Percentiles rank a stretch among this genome's conserved stretches.
phyloP scores from a whole-genome alignment of 495 filamentous ascomycete genomes.

The Penicillium lividum region DNA sequence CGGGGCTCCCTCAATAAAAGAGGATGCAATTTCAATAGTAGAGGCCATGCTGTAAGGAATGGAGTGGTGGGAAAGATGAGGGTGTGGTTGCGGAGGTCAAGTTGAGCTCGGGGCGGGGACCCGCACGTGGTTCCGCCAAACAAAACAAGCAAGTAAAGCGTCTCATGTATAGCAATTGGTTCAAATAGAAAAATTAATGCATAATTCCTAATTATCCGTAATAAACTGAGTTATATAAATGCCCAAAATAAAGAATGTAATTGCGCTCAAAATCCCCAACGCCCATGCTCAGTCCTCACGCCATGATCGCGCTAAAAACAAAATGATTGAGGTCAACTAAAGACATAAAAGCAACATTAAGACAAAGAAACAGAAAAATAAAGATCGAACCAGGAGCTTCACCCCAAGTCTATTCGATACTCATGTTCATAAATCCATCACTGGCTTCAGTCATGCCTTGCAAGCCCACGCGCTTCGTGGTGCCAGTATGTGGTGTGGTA shows the following conservation, averaged over 20 bases:
- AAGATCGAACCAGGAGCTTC: not conserved
- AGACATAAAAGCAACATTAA: not conserved
- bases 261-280: constrained; percentile 11
- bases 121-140: constrained; percentile 25
- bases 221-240: constrained; percentile 16
- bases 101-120: constrained; percentile 28
- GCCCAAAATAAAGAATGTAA: constrained; percentile 10
- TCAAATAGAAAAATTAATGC: not conserved
- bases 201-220: not conserved
- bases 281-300: constrained; percentile 19
- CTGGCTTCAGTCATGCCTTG: constrained; percentile 96
- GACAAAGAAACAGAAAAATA: not conserved
- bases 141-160: not conserved
- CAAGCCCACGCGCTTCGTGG: constrained; percentile 73
- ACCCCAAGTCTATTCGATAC: constrained; percentile 64
- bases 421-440: constrained; percentile 97
- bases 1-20: constrained; percentile 92
- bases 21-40: constrained; percentile 66
- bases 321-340: not conserved
- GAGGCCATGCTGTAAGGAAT: constrained; percentile 35
- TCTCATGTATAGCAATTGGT: not conserved
- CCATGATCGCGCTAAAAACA: constrained; percentile 7
- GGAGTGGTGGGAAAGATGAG: constrained; percentile 3
- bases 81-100: constrained; percentile 20
- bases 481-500: constrained; percentile 39